Conservation (phyloP, 192 early-diverging fungal species). For the Thamnidium elegans region DNA sequence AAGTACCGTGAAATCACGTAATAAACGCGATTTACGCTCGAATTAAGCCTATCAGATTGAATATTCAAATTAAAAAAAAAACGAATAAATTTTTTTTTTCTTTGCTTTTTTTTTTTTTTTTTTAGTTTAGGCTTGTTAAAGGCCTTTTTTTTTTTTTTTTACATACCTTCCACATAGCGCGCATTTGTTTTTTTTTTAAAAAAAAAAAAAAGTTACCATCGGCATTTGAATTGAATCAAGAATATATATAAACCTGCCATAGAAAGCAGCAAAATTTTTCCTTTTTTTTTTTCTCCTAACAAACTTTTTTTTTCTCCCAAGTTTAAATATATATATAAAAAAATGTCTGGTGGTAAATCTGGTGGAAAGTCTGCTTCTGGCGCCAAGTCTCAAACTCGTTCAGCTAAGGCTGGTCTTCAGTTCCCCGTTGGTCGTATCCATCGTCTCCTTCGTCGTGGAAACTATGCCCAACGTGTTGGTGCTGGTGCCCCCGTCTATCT, state of each 20-base stretch:
- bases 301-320: conserved; percentile 12
- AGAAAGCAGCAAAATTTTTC: not conserved
- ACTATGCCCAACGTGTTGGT: conserved; percentile 64
- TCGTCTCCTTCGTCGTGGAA: conserved; percentile 23
- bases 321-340: conserved; percentile 24
- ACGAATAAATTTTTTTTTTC: not conserved
- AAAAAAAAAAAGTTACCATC: not conserved
- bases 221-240: not conserved
- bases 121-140: not conserved
- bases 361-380: conserved; percentile 68
- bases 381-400: conserved; percentile 69
- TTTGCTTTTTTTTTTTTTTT: not conserved
- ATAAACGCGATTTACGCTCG: conserved; percentile 23
- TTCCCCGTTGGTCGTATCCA: conserved; percentile 77
- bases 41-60: not conserved
- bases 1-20: conserved; percentile 19
- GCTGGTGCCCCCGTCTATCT: conserved; percentile 84
- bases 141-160: not conserved
- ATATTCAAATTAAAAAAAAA: conserved; percentile 9
- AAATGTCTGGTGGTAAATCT: conserved; percentile 69
- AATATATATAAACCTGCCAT: not conserved
- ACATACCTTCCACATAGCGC: not conserved
- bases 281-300: conserved; percentile 6
- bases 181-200: not conserved
- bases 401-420: conserved; percentile 81